Evolutionary conservation across 2,329 filamentous ascomycete genomes (phyloP), one percentile per base, ranked within the genome.

Genomic region (Cucurbitaria berberidis): DNA sequence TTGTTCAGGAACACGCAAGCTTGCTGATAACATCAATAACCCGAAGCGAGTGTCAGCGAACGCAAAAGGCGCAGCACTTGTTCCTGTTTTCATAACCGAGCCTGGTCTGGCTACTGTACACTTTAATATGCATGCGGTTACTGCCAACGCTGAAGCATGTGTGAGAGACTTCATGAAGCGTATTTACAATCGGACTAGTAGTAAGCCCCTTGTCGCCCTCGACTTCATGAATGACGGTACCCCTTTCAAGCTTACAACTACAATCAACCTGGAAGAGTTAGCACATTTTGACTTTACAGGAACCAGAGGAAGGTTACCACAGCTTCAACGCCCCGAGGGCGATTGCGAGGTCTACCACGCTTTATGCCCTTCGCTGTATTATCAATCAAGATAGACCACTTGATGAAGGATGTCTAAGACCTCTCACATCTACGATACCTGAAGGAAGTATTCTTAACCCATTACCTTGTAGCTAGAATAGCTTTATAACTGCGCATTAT

Each of bases 191-290:
- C 1, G 64, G 73, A 5, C 42, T 52, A 8, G 15, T 41, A 1
- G 29, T 34, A 21, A 35, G 29, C 11, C 21, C 13, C 40, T 42
- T 18, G 13, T n/a, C 11, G 40, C 40, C 5, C 16, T 63, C 8
- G 78, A 80, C 53, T 75, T 65, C 53, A 74, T 79, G 66, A 78
- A 80, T 57, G 72, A 78, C 48, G 76, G 76, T 4, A 73, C 78
- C 40, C 19, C 51, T 3, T 63, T 78, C 16, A 57, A 62, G 24
- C 66, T 78, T 42, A 65, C 55, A 8, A 76, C 77, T 38, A 55
- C 51, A 2, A 39, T 39, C 55, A 5, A 76, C 74, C 75, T 10
- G 74, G 74, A 46, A 3, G 64, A 60, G 1, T 58, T 57, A 18
- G 71, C 73, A 0, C 49, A 55, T 3, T 78, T 78, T 53, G 76